Evolutionary conservation across 345 rosid species (phyloP).

Genomic region (Eucalyptus microcorys): DNA sequence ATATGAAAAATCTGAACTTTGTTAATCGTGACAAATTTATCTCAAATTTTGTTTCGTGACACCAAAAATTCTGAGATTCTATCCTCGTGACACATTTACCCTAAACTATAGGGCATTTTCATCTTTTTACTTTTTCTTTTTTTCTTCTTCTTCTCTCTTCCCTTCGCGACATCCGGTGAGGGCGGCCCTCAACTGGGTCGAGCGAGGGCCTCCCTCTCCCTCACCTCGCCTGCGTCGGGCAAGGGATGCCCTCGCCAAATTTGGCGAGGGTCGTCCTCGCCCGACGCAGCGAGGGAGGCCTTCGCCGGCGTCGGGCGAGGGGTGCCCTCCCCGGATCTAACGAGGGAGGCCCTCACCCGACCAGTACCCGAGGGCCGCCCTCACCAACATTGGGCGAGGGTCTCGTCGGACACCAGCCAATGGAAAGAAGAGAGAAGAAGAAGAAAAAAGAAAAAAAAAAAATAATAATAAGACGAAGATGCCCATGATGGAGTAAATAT

Average conservation of each 20-base stretch:
- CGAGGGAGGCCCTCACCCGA: fast-evolving
- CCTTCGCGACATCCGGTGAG: fast-evolving
- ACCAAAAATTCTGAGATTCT: fast-evolving
- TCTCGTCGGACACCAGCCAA: no score
- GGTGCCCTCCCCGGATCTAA: fast-evolving
- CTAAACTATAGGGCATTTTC: fast-evolving
- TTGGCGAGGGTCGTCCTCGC: fast-evolving
- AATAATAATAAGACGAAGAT: no score
- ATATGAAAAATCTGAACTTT: no score
- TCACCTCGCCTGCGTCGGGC: fast-evolving
- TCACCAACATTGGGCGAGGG: fast-evolving
- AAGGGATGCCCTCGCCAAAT: no score
- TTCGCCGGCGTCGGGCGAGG: no score
- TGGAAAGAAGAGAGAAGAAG: no score
- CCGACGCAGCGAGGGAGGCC: fast-evolving
- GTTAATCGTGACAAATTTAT: no score
- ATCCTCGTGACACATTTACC: no score
- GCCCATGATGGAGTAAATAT: fast-evolving
- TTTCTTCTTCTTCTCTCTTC: no score
- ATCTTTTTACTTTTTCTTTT: no score
- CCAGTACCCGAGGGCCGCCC: fast-evolving
- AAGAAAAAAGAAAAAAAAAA: no score
- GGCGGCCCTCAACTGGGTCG: fast-evolving
- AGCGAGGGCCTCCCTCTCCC: no score
- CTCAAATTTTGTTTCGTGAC: fast-evolving